These are phyloP conservation scores for Tanacetum coccineum DNA, from an alignment of 129 eudicot genomes.

Conservation along the genomic window DNA sequence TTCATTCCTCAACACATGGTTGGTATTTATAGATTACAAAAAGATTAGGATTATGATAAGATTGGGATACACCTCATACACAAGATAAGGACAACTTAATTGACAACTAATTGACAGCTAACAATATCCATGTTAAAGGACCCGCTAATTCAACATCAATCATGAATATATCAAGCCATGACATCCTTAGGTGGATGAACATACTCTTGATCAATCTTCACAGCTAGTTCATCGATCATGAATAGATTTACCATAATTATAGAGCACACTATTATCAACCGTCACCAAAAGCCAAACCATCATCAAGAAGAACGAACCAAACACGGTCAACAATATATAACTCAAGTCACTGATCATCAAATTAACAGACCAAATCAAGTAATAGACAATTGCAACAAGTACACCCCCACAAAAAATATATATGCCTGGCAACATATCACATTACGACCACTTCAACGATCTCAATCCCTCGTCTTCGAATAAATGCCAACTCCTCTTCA, in stretches of 20 bases:
- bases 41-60: too few relatives aligned
- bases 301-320: constrained; percentile 37
- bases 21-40: too few relatives aligned
- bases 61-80: too few relatives aligned
- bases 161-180: background rate
- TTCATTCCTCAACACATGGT: too few relatives aligned
- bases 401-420: constrained; percentile 24
- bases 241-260: constrained; percentile 68
- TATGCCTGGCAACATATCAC: constrained; percentile 26
- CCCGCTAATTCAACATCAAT: too few relatives aligned
- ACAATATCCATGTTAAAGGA: too few relatives aligned
- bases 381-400: constrained; percentile 26
- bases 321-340: constrained; percentile 30
- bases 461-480: constrained; percentile 25
- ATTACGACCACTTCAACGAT: background rate
- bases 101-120: too few relatives aligned
- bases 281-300: constrained; percentile 39
- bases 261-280: constrained; percentile 50
- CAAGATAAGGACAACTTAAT: too few relatives aligned
- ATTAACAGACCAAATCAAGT: background rate
- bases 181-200: constrained; percentile 57
- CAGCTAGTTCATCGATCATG: constrained; percentile 50
- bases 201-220: constrained; percentile 39
- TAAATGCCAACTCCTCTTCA: constrained; percentile 42
- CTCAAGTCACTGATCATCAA: constrained; percentile 16